Conservation (phyloP, 805 yeast genomes). For the Alloascoidea africana region DNA sequence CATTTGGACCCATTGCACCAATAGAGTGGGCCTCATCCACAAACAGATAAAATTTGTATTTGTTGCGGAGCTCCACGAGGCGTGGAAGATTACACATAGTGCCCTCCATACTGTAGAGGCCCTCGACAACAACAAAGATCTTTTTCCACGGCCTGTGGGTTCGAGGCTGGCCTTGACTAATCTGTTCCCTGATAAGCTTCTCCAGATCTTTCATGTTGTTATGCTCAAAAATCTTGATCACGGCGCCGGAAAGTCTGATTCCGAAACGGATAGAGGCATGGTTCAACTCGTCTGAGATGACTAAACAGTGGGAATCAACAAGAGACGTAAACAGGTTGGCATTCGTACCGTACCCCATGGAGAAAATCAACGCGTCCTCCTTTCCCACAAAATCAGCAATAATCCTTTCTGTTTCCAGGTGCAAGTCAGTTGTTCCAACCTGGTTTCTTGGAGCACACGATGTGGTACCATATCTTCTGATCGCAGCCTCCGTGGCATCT, state of each 20-base stretch:
- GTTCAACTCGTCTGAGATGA: conserved; percentile 86
- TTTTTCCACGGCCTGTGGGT: conserved; percentile 95
- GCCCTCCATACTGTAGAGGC: conserved; percentile 83
- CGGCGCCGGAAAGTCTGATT: conserved; percentile 82
- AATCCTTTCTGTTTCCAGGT: conserved; percentile 53
- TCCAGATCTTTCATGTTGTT: conserved; percentile 79
- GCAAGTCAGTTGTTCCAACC: conserved; percentile 68
- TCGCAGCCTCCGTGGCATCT: conserved; percentile 47
- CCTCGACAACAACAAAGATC: conserved; percentile 77
- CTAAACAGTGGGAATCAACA: conserved; percentile 76
- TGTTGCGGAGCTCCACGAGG: conserved; percentile 55
- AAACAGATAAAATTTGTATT: conserved; percentile 79
- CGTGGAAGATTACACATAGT: conserved; percentile 72
- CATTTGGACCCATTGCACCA: conserved; percentile 95
- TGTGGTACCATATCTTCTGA: conserved; percentile 61
- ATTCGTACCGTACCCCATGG: conserved; percentile 95
- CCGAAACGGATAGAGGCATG: conserved; percentile 96
- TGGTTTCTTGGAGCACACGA: conserved; percentile 63
- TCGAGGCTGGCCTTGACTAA: conserved; percentile 89
- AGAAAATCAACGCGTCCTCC: conserved; percentile 72
- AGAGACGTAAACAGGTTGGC: conserved; percentile 74
- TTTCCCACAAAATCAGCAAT: conserved; percentile 83
- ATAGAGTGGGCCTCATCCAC: conserved; percentile 98
- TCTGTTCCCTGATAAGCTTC: conserved; percentile 62
- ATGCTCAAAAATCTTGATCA: conserved; percentile 83